Conservation (phyloP, 495 filamentous ascomycete species). For the Corynascus novoguineensis region DNA sequence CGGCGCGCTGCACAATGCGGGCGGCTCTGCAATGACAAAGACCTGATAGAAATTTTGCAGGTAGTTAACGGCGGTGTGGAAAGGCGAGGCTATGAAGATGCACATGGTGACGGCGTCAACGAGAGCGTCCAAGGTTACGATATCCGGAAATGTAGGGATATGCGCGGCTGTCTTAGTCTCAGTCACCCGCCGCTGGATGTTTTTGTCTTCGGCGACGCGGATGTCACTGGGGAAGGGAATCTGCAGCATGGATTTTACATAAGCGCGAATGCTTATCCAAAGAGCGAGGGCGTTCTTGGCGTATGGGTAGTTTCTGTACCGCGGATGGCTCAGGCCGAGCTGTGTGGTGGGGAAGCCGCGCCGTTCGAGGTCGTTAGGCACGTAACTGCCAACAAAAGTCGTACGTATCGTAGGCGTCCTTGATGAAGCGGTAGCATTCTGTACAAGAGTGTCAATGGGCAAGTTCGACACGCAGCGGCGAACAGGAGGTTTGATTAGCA, state of each 20-base stretch:
- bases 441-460: no score
- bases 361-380: slow-evolving; percentile 40
- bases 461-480: no score
- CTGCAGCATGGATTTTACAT: slow-evolving; percentile 31
- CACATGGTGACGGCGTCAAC: slow-evolving; percentile 69
- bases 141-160: slow-evolving; percentile 51
- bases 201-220: slow-evolving; percentile 25
- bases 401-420: slow-evolving; percentile 36
- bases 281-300: slow-evolving; percentile 39
- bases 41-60: slow-evolving; percentile 46
- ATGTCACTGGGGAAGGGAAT: slow-evolving; percentile 19
- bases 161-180: slow-evolving; percentile 33
- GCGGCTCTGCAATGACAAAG: slow-evolving; percentile 44
- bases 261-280: slow-evolving; percentile 37
- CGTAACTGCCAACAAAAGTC: slow-evolving; percentile 39
- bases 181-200: slow-evolving; percentile 35
- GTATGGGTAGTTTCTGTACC: slow-evolving; percentile 46
- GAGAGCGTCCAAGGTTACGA: slow-evolving; percentile 76
- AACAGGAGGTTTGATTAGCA: no score
- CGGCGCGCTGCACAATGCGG: slow-evolving; percentile 32
- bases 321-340: slow-evolving; percentile 29
- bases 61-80: slow-evolving; percentile 48
- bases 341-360: slow-evolving; percentile 40
- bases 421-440: slow-evolving; percentile 29
- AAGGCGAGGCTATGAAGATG: slow-evolving; percentile 47